Conservation (phyloP, 768 basidiomycete species). For the Gymnopilus junonius region DNA sequence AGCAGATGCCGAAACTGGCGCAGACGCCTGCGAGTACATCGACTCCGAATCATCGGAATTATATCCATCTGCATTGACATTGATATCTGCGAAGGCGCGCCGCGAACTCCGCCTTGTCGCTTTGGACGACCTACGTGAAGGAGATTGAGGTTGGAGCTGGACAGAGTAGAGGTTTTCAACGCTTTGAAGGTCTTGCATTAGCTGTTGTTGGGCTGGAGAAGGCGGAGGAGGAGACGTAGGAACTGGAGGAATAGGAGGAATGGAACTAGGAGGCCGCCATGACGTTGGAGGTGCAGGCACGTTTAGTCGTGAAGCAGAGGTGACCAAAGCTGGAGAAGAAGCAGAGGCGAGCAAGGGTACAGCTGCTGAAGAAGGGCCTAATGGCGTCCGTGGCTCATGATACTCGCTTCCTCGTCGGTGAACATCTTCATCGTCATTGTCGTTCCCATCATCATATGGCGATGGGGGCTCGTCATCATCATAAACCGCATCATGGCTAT, state of each 20-base stretch:
- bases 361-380: neutral
- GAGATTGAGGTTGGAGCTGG: neutral
- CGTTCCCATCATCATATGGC: neutral
- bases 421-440: neutral
- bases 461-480: too few relatives aligned
- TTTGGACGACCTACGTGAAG: neutral
- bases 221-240: neutral
- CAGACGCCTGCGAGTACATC: constrained; percentile 27
- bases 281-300: neutral
- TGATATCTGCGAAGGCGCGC: neutral
- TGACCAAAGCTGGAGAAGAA: neutral
- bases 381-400: too few relatives aligned
- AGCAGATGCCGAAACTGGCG: constrained; percentile 6
- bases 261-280: neutral
- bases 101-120: constrained; percentile 5
- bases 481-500: neutral
- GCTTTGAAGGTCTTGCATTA: neutral
- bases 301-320: neutral
- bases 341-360: neutral
- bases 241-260: neutral
- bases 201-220: neutral
- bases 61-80: neutral
- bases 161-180: neutral
- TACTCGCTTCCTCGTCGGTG: too few relatives aligned
- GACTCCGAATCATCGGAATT: constrained; percentile 23